Percentiles rank a stretch among this genome's conserved stretches.
Conservation (phyloP, 1,284 basidiomycete genomes). For the Dichomitus squalens region DNA sequence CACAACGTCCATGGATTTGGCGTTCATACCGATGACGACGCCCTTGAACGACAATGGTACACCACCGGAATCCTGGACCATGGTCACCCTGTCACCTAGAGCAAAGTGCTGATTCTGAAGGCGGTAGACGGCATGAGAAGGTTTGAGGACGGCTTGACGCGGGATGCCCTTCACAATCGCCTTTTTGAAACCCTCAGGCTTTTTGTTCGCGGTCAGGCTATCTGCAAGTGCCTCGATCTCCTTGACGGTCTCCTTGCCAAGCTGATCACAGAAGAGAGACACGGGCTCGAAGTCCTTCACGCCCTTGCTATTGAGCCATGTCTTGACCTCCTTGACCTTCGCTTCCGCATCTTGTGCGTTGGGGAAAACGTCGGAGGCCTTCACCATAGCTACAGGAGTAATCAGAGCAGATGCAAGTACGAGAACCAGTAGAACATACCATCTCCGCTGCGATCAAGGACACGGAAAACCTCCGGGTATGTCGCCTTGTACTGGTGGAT, state of each 20-base stretch:
- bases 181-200: constrained; percentile 75
- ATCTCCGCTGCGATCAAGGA: constrained; percentile 69
- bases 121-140: constrained; percentile 87
- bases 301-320: constrained; percentile 88
- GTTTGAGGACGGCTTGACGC: constrained; percentile 93
- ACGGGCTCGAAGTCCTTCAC: constrained; percentile 92
- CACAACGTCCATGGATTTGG: constrained; percentile 91
- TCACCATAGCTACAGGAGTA: constrained; percentile 64
- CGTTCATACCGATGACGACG: constrained; percentile 88
- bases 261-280: constrained; percentile 88
- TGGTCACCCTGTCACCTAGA: constrained; percentile 94
- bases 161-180: constrained; percentile 91
- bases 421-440: constrained; percentile 44
- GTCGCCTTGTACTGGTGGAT: constrained; percentile 82
- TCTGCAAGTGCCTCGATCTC: constrained; percentile 82
- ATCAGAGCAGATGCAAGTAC: neutral
- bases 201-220: constrained; percentile 61
- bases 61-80: constrained; percentile 94
- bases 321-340: constrained; percentile 76
- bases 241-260: constrained; percentile 83
- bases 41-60: constrained; percentile 93
- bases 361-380: constrained; percentile 74
- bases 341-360: constrained; percentile 60
- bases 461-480: constrained; percentile 83
- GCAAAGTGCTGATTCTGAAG: constrained; percentile 90